phyloP scores from a whole-genome alignment of 2,329 filamentous ascomycete genomes.

The Aplosporella prunicola region DNA sequence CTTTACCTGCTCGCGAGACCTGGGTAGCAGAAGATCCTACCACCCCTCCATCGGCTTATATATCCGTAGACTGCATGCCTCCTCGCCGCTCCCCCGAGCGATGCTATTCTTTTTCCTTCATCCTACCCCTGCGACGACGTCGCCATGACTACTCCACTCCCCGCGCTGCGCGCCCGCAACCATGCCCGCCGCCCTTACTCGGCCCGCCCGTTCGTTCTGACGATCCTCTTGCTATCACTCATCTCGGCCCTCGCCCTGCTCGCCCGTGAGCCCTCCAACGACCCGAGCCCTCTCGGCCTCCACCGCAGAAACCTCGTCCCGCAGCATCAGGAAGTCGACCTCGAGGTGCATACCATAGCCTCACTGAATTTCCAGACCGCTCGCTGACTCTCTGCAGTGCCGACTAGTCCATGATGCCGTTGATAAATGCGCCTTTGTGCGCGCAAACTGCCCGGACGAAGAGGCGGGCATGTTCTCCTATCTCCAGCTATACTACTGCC shows the following conservation, averaged over 20 bases:
- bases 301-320: constrained; percentile 8
- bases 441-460: constrained; percentile 72
- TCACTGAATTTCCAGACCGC: background rate
- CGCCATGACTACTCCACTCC: constrained; percentile 6
- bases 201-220: constrained; percentile 38
- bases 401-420: constrained; percentile 64
- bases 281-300: background rate
- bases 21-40: too few relatives aligned
- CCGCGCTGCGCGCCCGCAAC: constrained; percentile 9
- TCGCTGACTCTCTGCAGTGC: constrained; percentile 39
- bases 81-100: background rate
- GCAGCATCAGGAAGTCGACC: constrained; percentile 23
- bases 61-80: too few relatives aligned
- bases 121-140: background rate
- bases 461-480: constrained; percentile 87
- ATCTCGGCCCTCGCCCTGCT: constrained; percentile 25
- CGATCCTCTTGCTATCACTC: constrained; percentile 29
- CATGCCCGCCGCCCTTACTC: constrained; percentile 26
- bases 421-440: constrained; percentile 83
- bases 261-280: background rate
- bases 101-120: background rate
- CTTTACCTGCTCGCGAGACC: too few relatives aligned
- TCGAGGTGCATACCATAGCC: constrained; percentile 25
- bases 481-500: constrained; percentile 84
- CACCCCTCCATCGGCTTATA: too few relatives aligned